A percentile compares a stretch with the other conserved stretches of the same genome.
Conservation (phyloP, 1,284 basidiomycete genomes). For the Austroboletus niveus region DNA sequence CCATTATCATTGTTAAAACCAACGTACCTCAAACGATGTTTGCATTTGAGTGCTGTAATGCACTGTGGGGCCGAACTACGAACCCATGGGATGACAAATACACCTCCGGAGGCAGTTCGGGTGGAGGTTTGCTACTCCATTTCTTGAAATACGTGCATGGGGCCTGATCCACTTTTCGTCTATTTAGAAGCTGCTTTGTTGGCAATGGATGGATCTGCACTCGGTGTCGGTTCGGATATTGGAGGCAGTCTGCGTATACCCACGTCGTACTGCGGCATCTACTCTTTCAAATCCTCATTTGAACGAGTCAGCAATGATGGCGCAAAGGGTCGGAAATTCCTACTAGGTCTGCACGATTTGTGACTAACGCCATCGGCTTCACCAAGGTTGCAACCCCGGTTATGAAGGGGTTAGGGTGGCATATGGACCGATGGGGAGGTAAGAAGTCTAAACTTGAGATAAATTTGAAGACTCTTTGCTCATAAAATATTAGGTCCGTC, state of each 20-base stretch:
- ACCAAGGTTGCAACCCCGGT: slow-evolving; percentile 52
- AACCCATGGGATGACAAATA: slow-evolving; percentile 70
- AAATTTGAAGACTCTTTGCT: not conserved
- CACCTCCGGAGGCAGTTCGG: slow-evolving; percentile 75
- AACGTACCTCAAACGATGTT: slow-evolving; percentile 85
- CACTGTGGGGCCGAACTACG: slow-evolving; percentile 71
- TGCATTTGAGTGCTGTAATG: slow-evolving; percentile 85
- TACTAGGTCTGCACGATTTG: not conserved
- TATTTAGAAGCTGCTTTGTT: slow-evolving; percentile 64
- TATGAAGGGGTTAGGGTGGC: slow-evolving; percentile 64
- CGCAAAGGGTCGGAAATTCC: slow-evolving; percentile 32
- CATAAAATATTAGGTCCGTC: slow-evolving; percentile 46
- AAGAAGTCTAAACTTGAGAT: slow-evolving; percentile 7
- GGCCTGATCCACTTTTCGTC: not conserved
- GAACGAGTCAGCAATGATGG: slow-evolving; percentile 54
- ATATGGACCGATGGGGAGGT: slow-evolving; percentile 77
- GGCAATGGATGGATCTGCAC: slow-evolving; percentile 69
- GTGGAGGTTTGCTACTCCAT: slow-evolving; percentile 45
- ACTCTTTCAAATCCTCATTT: slow-evolving; percentile 71
- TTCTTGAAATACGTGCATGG: not conserved
- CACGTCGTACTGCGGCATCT: slow-evolving; percentile 77
- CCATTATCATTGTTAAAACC: slow-evolving; percentile 65
- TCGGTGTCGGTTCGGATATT: slow-evolving; percentile 82
- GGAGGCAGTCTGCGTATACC: slow-evolving; percentile 81
- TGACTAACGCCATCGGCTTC: slow-evolving; percentile 1